phyloP scores from a whole-genome alignment of 1,284 basidiomycete genomes.

The Leccinum ponderosum region DNA sequence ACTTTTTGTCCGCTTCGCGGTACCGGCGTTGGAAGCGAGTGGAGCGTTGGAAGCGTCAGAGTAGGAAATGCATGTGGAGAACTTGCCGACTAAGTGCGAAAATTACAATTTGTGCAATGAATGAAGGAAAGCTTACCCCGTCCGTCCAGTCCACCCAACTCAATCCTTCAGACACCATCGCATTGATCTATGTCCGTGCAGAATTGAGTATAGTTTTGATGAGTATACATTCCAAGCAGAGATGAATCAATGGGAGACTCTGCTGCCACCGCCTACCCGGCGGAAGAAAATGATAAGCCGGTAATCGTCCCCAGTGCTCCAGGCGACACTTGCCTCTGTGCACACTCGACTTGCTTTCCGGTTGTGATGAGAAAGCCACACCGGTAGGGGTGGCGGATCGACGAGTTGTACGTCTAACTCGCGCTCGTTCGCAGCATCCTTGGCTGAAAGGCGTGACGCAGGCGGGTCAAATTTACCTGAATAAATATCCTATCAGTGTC shows the following conservation, averaged over 20 bases:
- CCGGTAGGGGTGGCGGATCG: slow-evolving; percentile 55
- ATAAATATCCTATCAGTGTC: slow-evolving; percentile 12
- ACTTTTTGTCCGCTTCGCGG: slow-evolving; percentile 75
- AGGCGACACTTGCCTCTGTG: slow-evolving; percentile 62
- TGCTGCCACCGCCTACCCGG: slow-evolving; percentile 67
- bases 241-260: slow-evolving; percentile 92
- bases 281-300: neutral
- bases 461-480: slow-evolving; percentile 74
- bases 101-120: neutral
- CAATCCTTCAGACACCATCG: slow-evolving; percentile 71
- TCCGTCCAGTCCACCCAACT: slow-evolving; percentile 80
- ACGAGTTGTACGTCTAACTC: slow-evolving; percentile 52
- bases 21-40: slow-evolving; percentile 87
- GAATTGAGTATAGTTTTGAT: slow-evolving; percentile 91
- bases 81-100: slow-evolving; percentile 70
- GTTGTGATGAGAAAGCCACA: slow-evolving; percentile 58
- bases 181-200: slow-evolving; percentile 80
- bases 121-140: slow-evolving; percentile 51
- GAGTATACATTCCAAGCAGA: slow-evolving; percentile 86
- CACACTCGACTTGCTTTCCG: slow-evolving; percentile 79
- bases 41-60: slow-evolving; percentile 73
- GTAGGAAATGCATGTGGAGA: slow-evolving; percentile 83
- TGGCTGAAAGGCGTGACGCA: slow-evolving; percentile 49
- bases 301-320: neutral
- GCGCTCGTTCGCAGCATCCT: slow-evolving; percentile 57